Conservation (phyloP, 805 yeast species). For the Cyberlindnera xishuangbannaensis region DNA sequence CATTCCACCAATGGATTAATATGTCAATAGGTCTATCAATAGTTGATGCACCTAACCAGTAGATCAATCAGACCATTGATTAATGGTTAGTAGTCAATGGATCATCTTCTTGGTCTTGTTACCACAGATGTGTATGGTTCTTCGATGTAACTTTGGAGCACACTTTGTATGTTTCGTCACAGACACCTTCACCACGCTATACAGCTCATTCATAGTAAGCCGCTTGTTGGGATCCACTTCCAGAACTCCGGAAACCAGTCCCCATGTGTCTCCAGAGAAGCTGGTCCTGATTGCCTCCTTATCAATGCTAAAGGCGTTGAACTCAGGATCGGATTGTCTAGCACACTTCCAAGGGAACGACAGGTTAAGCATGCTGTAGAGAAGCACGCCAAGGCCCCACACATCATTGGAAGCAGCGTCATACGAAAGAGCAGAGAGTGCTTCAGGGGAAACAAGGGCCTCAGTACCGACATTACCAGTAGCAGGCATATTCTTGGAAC, state of each 20-base stretch:
- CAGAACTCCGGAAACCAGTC: slow-evolving; percentile 1
- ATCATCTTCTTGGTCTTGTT: not conserved
- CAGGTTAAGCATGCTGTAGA: slow-evolving; percentile 66
- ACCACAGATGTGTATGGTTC: slow-evolving; percentile 4
- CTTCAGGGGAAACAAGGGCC: slow-evolving; percentile 88
- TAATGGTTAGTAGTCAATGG: not conserved
- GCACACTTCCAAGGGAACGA: slow-evolving; percentile 48
- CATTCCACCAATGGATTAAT: too few species aligned
- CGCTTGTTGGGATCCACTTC: slow-evolving; percentile 8
- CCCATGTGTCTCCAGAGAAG: slow-evolving; percentile 7
- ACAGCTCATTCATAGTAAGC: slow-evolving; percentile 8
- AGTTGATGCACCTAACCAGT: too few species aligned
- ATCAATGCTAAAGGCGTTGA: slow-evolving; percentile 6
- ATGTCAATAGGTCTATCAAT: too few species aligned
- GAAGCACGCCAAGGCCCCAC: slow-evolving; percentile 86
- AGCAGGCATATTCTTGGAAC: slow-evolving; percentile 49
- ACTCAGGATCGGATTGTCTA: slow-evolving; percentile 26
- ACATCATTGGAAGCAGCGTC: slow-evolving; percentile 76
- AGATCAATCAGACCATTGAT: too few species aligned
- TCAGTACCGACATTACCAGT: slow-evolving; percentile 90
- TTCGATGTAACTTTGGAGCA: slow-evolving; percentile 4
- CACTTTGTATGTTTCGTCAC: slow-evolving; percentile 4
- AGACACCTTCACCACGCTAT: not conserved
- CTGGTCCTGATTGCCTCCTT: not conserved
- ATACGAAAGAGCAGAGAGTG: slow-evolving; percentile 61